Evolutionary conservation across 257 asterid genomes (phyloP).

Genomic region (Gentiana straminea): DNA sequence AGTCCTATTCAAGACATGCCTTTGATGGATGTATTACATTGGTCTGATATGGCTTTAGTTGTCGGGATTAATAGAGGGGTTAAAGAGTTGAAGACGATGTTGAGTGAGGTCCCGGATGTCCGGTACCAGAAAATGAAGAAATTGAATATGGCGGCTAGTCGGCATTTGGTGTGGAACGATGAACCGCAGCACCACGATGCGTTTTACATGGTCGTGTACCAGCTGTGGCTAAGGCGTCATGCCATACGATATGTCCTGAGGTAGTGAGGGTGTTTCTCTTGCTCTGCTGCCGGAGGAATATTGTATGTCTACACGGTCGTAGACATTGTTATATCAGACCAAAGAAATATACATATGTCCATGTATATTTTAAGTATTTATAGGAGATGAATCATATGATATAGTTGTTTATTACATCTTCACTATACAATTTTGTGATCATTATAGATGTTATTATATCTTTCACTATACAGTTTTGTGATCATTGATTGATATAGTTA

Average conservation of each 20-base stretch:
- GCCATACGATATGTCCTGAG: constrained; percentile 65
- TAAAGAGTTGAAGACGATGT: constrained; percentile 40
- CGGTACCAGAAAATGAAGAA: constrained; percentile 44
- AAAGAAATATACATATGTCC: too few relatives aligned
- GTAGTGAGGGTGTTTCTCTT: constrained; percentile 2
- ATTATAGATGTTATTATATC: too few relatives aligned
- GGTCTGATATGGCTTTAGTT: constrained; percentile 56
- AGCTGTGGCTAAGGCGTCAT: constrained; percentile 85
- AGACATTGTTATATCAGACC: too few relatives aligned
- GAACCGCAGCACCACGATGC: constrained; percentile 66
- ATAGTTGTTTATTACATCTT: too few relatives aligned
- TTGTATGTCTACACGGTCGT: too few relatives aligned
- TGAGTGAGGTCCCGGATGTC: constrained; percentile 39
- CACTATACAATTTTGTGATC: too few relatives aligned
- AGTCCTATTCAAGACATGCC: constrained; percentile 86
- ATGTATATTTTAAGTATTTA: too few relatives aligned
- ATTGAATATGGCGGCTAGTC: constrained; percentile 46
- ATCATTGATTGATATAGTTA: too few relatives aligned
- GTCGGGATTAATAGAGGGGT: constrained; percentile 42
- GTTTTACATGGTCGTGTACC: constrained; percentile 78
- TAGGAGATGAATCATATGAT: too few relatives aligned
- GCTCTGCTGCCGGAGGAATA: too few relatives aligned
- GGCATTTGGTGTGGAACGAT: constrained; percentile 73
- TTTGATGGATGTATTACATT: constrained; percentile 58
- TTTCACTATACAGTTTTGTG: too few relatives aligned